Percentiles rank a stretch among this genome's conserved stretches.
Evolutionary conservation across 495 filamentous ascomycete genomes (phyloP).

Genomic region (Amorphotheca resinae): DNA sequence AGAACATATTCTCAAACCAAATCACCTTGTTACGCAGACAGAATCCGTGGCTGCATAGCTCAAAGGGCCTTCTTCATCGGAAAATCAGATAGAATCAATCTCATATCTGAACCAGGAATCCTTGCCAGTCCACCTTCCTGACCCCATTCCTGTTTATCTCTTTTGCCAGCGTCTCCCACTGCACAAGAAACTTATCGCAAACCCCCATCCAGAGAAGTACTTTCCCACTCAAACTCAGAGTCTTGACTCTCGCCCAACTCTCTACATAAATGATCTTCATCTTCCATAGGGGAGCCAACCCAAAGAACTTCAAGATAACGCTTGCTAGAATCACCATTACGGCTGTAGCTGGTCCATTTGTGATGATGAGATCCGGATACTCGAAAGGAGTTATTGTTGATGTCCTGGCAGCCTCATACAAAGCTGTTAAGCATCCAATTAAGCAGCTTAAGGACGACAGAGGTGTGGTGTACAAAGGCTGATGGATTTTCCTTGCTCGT

Average conservation of each 20-base stretch:
- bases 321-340: constrained; percentile 65
- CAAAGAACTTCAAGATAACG: constrained; percentile 48
- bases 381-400: neutral
- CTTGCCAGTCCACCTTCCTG: constrained; percentile 30
- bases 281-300: constrained; percentile 25
- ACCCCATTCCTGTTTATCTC: constrained; percentile 31
- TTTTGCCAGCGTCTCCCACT: constrained; percentile 49
- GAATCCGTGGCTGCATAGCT: too few relatives aligned
- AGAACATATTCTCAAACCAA: too few relatives aligned
- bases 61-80: too few relatives aligned
- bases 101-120: constrained; percentile 29
- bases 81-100: too few relatives aligned
- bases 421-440: constrained; percentile 27
- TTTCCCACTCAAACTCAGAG: constrained; percentile 68
- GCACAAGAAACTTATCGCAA: constrained; percentile 62
- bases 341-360: constrained; percentile 80
- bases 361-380: constrained; percentile 61
- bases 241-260: constrained; percentile 74
- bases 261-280: constrained; percentile 76
- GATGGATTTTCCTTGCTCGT: constrained; percentile 65
- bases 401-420: constrained; percentile 12
- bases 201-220: constrained; percentile 44
- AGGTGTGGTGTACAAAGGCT: constrained; percentile 57
- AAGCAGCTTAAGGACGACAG: constrained; percentile 47
- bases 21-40: too few relatives aligned